A percentile compares a stretch with the other conserved stretches of the same genome.
Conservation (phyloP, 1,139 yeast genomes). For the Sugiyamaella grinbergsii region DNA sequence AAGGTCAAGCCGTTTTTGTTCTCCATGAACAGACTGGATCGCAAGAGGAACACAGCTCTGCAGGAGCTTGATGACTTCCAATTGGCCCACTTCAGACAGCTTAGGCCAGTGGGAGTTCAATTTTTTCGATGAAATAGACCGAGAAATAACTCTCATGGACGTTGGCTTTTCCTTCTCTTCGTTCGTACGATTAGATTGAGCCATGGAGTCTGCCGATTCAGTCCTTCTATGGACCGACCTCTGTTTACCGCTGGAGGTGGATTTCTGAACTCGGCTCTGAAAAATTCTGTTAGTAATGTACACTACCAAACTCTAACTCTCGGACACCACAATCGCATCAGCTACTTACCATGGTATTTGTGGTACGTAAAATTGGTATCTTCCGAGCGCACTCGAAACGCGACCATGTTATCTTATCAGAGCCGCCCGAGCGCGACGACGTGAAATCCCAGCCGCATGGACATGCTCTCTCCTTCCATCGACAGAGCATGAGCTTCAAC, state of each 20-base stretch:
- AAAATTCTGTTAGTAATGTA: background rate
- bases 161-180: background rate
- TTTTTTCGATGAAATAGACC: conserved; percentile 18
- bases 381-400: background rate
- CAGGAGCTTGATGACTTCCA: conserved; percentile 26
- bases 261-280: conserved; percentile 5
- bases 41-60: conserved; percentile 26
- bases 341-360: background rate
- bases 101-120: conserved; percentile 30
- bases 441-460: conserved; percentile 1
- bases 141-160: conserved; percentile 7
- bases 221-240: background rate
- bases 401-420: conserved; percentile 1
- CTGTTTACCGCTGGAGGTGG: conserved; percentile 10
- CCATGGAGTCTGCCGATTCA: conserved; percentile 11
- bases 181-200: conserved; percentile 13
- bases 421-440: background rate
- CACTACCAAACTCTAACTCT: too few species aligned
- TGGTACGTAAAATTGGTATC: background rate
- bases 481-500: background rate
- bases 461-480: too few species aligned
- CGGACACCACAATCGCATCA: too few species aligned
- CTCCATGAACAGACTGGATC: conserved; percentile 28
- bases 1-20: conserved; percentile 24
- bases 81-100: conserved; percentile 28